Evolutionary conservation across 331 rosid species (phyloP).

Genomic region (Rosa hybrid): DNA sequence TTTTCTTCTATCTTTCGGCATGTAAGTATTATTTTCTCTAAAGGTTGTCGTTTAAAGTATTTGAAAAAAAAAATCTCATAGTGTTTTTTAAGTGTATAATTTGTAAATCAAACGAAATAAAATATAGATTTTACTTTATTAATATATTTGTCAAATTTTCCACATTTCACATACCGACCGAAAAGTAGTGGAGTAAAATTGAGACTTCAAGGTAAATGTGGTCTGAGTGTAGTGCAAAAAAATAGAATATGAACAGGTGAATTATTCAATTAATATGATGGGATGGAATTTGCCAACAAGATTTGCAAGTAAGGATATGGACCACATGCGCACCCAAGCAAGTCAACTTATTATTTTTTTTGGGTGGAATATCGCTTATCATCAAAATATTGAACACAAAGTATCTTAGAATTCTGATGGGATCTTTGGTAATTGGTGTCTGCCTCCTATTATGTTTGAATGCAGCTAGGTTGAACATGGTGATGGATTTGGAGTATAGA

Average conservation of each 20-base stretch:
- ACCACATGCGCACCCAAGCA: background rate
- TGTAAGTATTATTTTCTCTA: no score
- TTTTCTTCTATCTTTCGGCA: background rate
- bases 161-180: no score
- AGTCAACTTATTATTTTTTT: background rate
- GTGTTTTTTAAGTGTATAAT: background rate
- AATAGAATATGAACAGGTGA: background rate
- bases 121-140: background rate
- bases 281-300: conserved; percentile 6
- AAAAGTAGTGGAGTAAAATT: no score
- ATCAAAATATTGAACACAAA: background rate
- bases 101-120: background rate
- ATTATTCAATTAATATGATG: background rate
- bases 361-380: background rate
- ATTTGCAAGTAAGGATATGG: background rate
- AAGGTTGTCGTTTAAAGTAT: background rate
- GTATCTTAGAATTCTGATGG: background rate
- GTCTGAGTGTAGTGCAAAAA: background rate
- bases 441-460: background rate
- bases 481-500: background rate
- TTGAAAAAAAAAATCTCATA: background rate
- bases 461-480: background rate
- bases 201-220: background rate
- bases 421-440: background rate
- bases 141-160: no score